These are phyloP conservation scores for Xylaria cubensis DNA, from an alignment of 495 filamentous ascomycete species.

Conservation along the genomic window DNA sequence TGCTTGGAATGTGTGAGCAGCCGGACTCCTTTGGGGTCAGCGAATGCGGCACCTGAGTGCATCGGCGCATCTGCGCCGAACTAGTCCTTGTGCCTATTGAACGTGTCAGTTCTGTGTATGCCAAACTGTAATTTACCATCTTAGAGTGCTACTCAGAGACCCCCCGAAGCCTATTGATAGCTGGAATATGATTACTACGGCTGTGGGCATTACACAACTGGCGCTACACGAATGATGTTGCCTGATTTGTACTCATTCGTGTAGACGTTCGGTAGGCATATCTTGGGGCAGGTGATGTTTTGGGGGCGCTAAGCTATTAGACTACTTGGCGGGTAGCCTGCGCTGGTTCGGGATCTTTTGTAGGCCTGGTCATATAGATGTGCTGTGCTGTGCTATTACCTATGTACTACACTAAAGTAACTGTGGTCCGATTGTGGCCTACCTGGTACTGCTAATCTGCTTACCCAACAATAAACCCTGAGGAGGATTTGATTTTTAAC, in stretches of 20 bases:
- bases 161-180: neutral
- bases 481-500: neutral
- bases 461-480: neutral
- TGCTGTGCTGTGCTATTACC: neutral
- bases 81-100: neutral
- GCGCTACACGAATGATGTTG: neutral
- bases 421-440: neutral
- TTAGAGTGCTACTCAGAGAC: neutral
- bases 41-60: neutral
- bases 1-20: neutral
- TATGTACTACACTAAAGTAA: neutral
- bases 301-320: constrained; percentile 1
- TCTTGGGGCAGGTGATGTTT: neutral
- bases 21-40: neutral
- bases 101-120: neutral
- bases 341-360: no score
- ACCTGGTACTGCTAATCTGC: neutral
- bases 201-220: neutral
- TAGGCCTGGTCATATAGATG: neutral
- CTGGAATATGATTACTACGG: neutral
- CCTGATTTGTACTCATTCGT: neutral
- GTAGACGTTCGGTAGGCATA: neutral
- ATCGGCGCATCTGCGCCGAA: neutral
- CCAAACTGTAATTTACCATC: neutral
- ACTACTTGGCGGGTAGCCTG: neutral